Percentiles rank a stretch among this genome's conserved stretches.
Evolutionary conservation across 768 basidiomycete species (phyloP).

Genomic region (Galerina sulciceps): DNA sequence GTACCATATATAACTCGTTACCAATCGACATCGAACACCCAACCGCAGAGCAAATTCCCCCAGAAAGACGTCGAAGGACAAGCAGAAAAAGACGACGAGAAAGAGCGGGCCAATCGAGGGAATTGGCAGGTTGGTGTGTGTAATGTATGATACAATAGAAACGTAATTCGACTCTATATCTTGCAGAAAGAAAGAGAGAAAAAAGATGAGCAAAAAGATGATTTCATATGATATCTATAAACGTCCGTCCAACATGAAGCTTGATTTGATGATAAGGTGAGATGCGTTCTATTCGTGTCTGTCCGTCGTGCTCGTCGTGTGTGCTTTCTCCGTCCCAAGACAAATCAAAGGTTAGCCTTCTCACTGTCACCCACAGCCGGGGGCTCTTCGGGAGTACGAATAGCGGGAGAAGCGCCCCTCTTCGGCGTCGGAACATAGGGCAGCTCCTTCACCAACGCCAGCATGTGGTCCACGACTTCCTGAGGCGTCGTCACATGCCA

Average conservation of each 20-base stretch:
- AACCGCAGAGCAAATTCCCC: too few relatives aligned
- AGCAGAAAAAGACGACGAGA: background rate
- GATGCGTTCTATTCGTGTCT: too few relatives aligned
- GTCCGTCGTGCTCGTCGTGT: too few relatives aligned
- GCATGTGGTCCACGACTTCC: constrained; percentile 84
- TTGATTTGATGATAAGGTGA: background rate
- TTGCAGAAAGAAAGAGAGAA: background rate
- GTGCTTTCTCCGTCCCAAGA: background rate
- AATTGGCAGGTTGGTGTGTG: background rate
- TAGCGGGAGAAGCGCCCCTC: background rate
- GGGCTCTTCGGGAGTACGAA: background rate
- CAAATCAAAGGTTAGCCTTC: constrained; percentile 4
- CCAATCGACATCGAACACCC: too few relatives aligned
- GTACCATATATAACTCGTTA: too few relatives aligned
- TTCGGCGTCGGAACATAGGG: constrained; percentile 21
- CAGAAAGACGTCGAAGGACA: background rate
- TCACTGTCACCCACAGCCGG: background rate
- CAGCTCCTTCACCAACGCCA: constrained; percentile 55
- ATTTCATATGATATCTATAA: background rate
- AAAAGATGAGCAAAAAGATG: background rate
- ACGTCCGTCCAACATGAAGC: background rate
- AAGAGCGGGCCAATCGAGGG: background rate
- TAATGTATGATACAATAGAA: background rate
- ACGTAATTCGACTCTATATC: constrained; percentile 1
- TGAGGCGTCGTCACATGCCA: constrained; percentile 93